Base-by-base conservation (phyloP, 345 rosid genomes). In the Mangifera indica region DNA sequence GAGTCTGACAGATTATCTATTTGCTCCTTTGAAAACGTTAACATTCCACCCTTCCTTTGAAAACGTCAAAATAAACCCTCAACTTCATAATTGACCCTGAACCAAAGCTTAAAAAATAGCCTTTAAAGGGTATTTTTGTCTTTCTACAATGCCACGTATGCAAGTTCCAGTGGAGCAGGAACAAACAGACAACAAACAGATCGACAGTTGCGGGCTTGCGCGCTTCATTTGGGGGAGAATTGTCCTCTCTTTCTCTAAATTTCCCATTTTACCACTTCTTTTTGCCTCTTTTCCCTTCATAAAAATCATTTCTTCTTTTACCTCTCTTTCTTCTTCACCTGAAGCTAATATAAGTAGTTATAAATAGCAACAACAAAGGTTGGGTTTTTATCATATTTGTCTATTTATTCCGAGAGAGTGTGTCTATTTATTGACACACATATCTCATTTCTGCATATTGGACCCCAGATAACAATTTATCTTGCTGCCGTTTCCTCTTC, bases 1-100 rank as follows among this genome's bases (percentile, higher is more conserved):
- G 86, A 80, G n/a, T 21, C 45, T 25, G 84, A 79, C 85, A 45
- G 14, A 11, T 70, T 37, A 70, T 76, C 85, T 55, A 60, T 29
- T 3, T 1, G 3, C 32, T 22, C 32, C 32, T 29, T 11, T 45
- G n/a, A n/a, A n/a, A 60, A 73, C 82, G 14, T 62, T 67, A n/a
- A n/a, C n/a, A n/a, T n/a, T 29, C 74, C 77, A 66, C 42, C 12
- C 15, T 6, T 1, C 5, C 34, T 15, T 44, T 25, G 10, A 68
- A 45, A 61, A 14, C 10, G 66, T 55, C 74, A 18, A 55, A 62
- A 18, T n/a, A 29, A 15, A 59, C 46, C 37, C 46, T 67, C 80
- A 0, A 42, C 11, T 73, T 25, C 66, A 53, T 49, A 10, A 11
- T 18, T 25, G 45, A 25, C 52, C 32, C 14, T 10, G 4, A 7